Conservation (phyloP, 345 rosid genomes). For the Ailanthus altissimus region DNA sequence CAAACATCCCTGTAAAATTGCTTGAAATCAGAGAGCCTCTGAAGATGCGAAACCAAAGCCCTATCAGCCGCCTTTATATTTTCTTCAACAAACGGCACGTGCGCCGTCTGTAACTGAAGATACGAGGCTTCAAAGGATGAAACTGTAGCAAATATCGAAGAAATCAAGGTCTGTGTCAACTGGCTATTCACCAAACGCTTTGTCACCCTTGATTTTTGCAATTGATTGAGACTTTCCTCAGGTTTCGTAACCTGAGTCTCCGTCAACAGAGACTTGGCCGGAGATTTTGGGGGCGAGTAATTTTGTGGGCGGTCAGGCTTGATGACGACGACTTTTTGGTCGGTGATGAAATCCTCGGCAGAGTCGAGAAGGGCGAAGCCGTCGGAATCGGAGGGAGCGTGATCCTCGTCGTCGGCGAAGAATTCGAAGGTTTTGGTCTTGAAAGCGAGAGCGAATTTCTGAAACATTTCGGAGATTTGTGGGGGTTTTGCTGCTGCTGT, state of each 20-base stretch:
- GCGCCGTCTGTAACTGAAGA: slow-evolving; percentile 79
- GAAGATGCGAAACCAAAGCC: slow-evolving; percentile 71
- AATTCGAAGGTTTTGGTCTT: slow-evolving; percentile 89
- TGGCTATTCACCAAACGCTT: slow-evolving; percentile 37
- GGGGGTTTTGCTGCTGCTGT: slow-evolving; percentile 50
- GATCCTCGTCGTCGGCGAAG: slow-evolving; percentile 67
- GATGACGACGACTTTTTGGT: slow-evolving; percentile 88
- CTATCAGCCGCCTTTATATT: slow-evolving; percentile 66
- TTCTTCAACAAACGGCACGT: slow-evolving; percentile 72
- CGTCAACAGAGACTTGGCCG: slow-evolving; percentile 14
- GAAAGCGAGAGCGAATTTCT: slow-evolving; percentile 90
- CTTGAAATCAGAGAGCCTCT: slow-evolving; percentile 72
- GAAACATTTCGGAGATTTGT: slow-evolving; percentile 86
- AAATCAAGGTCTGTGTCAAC: slow-evolving; percentile 54
- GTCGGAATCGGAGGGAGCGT: slow-evolving; percentile 35
- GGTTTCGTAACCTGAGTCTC: slow-evolving; percentile 15
- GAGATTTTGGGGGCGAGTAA: slow-evolving; percentile 27
- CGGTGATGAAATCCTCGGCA: slow-evolving; percentile 84
- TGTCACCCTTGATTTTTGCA: neutral
- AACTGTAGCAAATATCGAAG: slow-evolving; percentile 68
- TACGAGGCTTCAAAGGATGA: slow-evolving; percentile 90
- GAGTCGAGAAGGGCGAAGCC: slow-evolving; percentile 78
- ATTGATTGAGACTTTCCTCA: slow-evolving; percentile 1
- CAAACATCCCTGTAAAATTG: slow-evolving; percentile 47
- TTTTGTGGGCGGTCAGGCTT: slow-evolving; percentile 63